Evolutionary conservation across 495 filamentous ascomycete genomes (phyloP).

Genomic region (Hypoxylon fragiforme): DNA sequence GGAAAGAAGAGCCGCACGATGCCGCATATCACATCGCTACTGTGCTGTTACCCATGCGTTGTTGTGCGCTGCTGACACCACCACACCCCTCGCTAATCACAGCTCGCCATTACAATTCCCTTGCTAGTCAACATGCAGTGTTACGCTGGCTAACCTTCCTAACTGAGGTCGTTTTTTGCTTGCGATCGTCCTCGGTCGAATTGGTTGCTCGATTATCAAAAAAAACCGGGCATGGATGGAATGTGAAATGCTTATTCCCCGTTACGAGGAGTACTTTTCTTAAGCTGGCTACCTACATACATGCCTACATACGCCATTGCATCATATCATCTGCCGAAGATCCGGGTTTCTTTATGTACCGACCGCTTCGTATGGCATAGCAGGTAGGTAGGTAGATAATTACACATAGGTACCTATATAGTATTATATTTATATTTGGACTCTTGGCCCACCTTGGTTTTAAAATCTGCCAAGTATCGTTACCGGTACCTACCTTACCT

Average conservation of each 20-base stretch:
- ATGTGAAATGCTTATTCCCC: slow-evolving; percentile 19
- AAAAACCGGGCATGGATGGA: slow-evolving; percentile 5
- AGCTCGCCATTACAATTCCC: slow-evolving; percentile 3
- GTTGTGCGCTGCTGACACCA: no score
- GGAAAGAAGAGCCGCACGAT: background rate
- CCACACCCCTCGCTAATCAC: no score
- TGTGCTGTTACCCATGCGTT: background rate
- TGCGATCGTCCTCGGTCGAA: slow-evolving; percentile 11
- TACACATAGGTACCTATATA: no score
- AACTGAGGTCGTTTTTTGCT: slow-evolving; percentile 1
- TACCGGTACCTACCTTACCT: no score
- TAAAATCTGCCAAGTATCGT: no score
- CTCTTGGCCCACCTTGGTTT: no score
- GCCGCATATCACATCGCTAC: slow-evolving; percentile 13
- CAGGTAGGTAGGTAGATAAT: no score
- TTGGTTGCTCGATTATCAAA: slow-evolving; percentile 2
- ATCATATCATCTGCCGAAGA: slow-evolving; percentile 4
- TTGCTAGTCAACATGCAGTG: slow-evolving; percentile 15
- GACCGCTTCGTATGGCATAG: no score
- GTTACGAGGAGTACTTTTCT: background rate
- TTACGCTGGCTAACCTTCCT: slow-evolving; percentile 15
- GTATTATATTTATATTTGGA: no score
- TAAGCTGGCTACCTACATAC: background rate
- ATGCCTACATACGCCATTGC: no score
- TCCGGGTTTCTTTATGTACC: slow-evolving; percentile 9